Conservation (phyloP, 768 basidiomycete species). For the Tulasnella sp. region DNA sequence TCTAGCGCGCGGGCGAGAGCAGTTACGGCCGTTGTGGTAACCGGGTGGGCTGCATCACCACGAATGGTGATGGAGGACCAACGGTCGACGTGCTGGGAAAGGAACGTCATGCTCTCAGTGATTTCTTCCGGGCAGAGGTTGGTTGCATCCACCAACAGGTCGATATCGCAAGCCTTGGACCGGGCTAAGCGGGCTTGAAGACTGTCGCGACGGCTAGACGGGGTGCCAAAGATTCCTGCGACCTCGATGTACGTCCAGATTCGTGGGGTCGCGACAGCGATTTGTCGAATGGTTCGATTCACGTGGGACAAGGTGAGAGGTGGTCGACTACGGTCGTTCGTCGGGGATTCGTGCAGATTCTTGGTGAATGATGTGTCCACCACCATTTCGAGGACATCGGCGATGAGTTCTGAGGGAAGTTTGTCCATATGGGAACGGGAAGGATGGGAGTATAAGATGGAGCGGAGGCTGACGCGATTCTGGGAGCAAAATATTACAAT, state of each 20-base stretch:
- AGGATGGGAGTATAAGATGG: background rate
- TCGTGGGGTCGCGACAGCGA: background rate
- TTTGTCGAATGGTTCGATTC: background rate
- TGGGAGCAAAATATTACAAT: background rate
- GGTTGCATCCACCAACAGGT: background rate
- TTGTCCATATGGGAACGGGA: background rate
- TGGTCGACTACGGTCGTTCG: background rate
- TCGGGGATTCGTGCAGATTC: background rate
- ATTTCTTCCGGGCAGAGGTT: background rate
- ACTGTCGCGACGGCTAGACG: too few species aligned
- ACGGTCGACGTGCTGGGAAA: too few species aligned
- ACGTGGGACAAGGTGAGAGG: background rate
- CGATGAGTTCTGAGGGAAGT: slow-evolving; percentile 3
- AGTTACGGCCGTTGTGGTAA: too few species aligned
- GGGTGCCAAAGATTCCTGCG: background rate
- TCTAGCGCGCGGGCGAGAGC: too few species aligned
- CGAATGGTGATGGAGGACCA: too few species aligned
- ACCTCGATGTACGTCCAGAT: slow-evolving; percentile 2
- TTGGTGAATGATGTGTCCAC: background rate
- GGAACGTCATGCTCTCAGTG: too few species aligned
- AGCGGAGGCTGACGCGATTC: background rate
- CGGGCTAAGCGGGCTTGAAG: background rate
- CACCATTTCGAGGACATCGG: background rate
- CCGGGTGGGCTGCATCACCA: too few species aligned
- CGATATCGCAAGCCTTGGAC: background rate